Base-by-base conservation (phyloP, 2,329 filamentous ascomycete species). In the Hypomyces perniciosus region DNA sequence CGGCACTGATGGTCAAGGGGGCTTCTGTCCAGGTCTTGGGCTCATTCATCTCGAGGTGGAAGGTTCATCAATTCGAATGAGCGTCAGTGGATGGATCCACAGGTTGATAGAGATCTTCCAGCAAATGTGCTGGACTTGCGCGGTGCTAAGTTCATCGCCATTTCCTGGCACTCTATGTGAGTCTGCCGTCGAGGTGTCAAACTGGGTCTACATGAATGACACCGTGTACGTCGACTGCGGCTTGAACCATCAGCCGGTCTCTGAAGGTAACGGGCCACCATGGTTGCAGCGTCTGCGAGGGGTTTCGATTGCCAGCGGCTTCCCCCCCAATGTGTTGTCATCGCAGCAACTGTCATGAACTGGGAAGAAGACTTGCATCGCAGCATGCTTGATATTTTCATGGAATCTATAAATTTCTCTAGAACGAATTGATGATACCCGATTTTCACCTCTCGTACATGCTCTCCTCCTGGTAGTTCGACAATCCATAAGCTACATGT, bases 51-150 rank as follows among this genome's bases (percentile, higher is more conserved):
- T 70, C 1, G 67, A 70, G 50, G 56, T 69, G 3, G 67, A 70
- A 41, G 60, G 63, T 8, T 61, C 63, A 1, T 59, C 56, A 0
- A 59, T 70, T 20, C 56, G 65, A 0, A 56, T 70, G 38, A 68
- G 58, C 27, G 62, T 65, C 1, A 69, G 65, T 3, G 65, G 66
- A 1, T 66, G 66, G 66, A 61, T 63, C 0, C 63, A 65, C 30
- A 64, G 62, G 2, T 61, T 70, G 56, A 62, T 68, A 40, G 65
- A 68, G 9, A 60, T 69, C 2, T 59, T 69, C 3, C 66, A 69
- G 42, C 66, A 68, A 46, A 68, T 69, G 66, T 64, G 63, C 8
- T 70, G 68, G 68, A 63, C 61, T 1, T 69, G 65, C 28, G 66
- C 67, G 1, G 59, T 59, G 1, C 57, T 70, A 8, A 68, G 65